Conservation (phyloP, 2,329 filamentous ascomycete species). For the Ascochyta viciae-villosae region DNA sequence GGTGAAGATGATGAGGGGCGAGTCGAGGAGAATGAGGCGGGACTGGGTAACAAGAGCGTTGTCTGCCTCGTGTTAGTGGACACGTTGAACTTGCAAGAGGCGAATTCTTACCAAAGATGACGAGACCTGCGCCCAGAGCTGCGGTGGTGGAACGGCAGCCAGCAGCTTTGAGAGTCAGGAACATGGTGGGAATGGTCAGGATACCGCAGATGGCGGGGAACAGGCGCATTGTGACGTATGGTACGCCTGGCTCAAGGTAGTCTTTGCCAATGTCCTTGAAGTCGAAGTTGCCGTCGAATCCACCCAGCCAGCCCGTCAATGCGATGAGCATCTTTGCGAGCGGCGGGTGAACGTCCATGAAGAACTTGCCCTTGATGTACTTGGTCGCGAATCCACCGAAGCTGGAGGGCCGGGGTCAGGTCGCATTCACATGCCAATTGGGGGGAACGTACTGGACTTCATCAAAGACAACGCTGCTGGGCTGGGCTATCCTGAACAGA, state of each 20-base stretch:
- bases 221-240: slow-evolving; percentile 97
- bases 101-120: slow-evolving; percentile 78
- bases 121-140: slow-evolving; percentile 79
- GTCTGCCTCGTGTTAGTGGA: slow-evolving; percentile 62
- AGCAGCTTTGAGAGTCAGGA: slow-evolving; percentile 87
- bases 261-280: slow-evolving; percentile 99
- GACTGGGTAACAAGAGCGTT: slow-evolving; percentile 96
- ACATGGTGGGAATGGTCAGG: slow-evolving; percentile 88
- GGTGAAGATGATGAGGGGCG: slow-evolving; percentile 90
- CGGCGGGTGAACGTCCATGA: slow-evolving; percentile 99
- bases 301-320: slow-evolving; percentile 90
- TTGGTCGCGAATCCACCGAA: slow-evolving; percentile 98
- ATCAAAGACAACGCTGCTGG: slow-evolving; percentile 95
- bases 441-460: slow-evolving; percentile 88
- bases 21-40: slow-evolving; percentile 93
- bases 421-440: slow-evolving; percentile 3
- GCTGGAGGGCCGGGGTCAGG: slow-evolving; percentile 57
- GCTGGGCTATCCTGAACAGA: slow-evolving; percentile 94
- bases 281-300: slow-evolving; percentile 94
- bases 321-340: slow-evolving; percentile 97
- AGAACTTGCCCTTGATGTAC: slow-evolving; percentile 99
- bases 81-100: background rate
- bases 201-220: slow-evolving; percentile 90
- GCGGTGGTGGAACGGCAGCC: slow-evolving; percentile 90
- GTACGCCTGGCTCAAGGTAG: slow-evolving; percentile 91